phyloP scores from a whole-genome alignment of 2,329 filamentous ascomycete species.

The Paracoccidioides lutzii region DNA sequence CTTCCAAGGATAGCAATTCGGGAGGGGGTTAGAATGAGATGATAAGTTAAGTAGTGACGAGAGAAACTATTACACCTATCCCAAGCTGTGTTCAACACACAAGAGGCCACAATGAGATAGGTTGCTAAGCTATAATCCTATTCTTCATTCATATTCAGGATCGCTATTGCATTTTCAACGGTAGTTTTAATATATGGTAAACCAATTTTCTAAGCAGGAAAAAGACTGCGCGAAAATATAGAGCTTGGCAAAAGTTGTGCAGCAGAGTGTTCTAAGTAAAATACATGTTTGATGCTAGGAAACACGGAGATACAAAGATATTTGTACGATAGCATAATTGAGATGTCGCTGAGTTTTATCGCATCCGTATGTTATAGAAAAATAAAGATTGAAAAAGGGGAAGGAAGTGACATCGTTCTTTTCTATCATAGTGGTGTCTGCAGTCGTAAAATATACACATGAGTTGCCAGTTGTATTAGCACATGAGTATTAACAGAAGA shows the following conservation, averaged over 20 bases:
- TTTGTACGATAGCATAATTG: background rate
- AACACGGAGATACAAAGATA: background rate
- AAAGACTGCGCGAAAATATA: background rate
- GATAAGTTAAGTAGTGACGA: background rate
- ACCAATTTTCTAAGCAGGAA: background rate
- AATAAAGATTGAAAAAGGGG: background rate
- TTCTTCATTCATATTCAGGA: background rate
- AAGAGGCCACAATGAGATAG: background rate
- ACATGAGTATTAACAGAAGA: too few species aligned
- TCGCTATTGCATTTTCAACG: background rate
- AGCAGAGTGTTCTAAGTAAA: background rate
- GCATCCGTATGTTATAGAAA: too few species aligned
- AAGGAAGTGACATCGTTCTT: background rate
- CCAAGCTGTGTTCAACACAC: background rate
- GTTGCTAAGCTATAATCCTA: background rate
- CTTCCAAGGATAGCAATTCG: too few species aligned
- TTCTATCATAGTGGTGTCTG: background rate
- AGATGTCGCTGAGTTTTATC: background rate
- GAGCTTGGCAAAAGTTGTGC: too few species aligned
- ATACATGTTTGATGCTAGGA: background rate
- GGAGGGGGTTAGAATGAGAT: background rate
- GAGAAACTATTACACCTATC: too few species aligned
- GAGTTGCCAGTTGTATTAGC: constrained; percentile 4
- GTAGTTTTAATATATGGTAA: background rate
- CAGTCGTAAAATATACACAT: background rate